A percentile compares a stretch with the other conserved stretches of the same genome.
Evolutionary conservation across 805 yeast species (phyloP).

Genomic region (Blastobotrys peoriensis): DNA sequence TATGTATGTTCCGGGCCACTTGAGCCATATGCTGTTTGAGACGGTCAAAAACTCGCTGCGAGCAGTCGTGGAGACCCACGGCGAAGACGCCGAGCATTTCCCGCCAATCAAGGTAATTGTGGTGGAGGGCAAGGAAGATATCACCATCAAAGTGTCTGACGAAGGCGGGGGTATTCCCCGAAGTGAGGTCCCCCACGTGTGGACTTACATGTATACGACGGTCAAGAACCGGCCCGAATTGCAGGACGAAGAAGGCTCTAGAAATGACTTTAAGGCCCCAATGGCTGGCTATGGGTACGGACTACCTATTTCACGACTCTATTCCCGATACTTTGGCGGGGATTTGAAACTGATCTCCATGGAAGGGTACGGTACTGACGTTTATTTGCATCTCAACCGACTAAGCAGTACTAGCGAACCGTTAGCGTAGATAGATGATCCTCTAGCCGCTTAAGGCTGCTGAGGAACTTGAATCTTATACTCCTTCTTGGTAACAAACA

Average conservation of each 20-base stretch:
- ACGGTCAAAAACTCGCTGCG: constrained; percentile 79
- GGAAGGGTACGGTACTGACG: constrained; percentile 96
- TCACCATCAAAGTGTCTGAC: constrained; percentile 83
- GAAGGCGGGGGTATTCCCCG: constrained; percentile 94
- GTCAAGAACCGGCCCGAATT: constrained; percentile 65
- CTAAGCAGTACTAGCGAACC: constrained; percentile 72
- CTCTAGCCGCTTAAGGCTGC: neutral
- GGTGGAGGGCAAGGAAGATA: constrained; percentile 84
- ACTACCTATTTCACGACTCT: constrained; percentile 74
- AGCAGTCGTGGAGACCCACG: constrained; percentile 81
- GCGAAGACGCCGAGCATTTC: constrained; percentile 59
- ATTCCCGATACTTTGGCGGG: constrained; percentile 87
- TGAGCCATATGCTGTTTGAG: constrained; percentile 86
- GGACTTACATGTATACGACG: constrained; percentile 90
- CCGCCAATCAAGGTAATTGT: constrained; percentile 85
- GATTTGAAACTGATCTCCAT: constrained; percentile 79
- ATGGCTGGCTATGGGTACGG: constrained; percentile 96
- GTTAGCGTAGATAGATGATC: constrained; percentile 25
- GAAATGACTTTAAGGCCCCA: constrained; percentile 73
- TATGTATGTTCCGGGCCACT: constrained; percentile 91
- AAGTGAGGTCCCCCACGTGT: constrained; percentile 72
- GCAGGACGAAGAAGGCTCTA: constrained; percentile 47
- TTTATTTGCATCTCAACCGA: constrained; percentile 77
- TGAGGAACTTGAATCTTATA: constrained; percentile 49
- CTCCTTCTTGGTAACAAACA: constrained; percentile 63